Evolutionary conservation across 2,329 filamentous ascomycete genomes (phyloP), one percentile per base, ranked within the genome.

Genomic region (Colletotrichum liaoningense): DNA sequence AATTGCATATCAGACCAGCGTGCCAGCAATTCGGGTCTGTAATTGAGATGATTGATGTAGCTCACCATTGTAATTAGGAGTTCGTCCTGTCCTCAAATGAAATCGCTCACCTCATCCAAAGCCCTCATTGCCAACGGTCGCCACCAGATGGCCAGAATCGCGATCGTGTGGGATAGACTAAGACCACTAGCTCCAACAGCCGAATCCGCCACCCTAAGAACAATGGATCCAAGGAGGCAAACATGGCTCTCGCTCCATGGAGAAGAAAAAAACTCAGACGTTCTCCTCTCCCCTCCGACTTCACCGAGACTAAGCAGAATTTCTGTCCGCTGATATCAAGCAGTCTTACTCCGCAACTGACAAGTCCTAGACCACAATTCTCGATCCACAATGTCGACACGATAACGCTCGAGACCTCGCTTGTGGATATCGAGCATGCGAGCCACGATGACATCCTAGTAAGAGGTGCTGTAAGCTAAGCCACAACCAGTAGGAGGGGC

Each of bases 351-450:
- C 62, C 30, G 62, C 62, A 55, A 55, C 30, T 49, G 42, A 22
- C 14, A 26, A 28, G 49, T 12, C 12, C 8, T n/a, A 30, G 33
- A n/a, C 28, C 28, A 22, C 62, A 28, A 12, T 35, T n/a, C 24
- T 22, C 30, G 52, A 49, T 55, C 62, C 62, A 64, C 62, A 64
- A 64, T 55, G 28, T 55, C 62, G 62, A 64, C 62, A 64, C 62
- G 46, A 64, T 64, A 19, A 26, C 62, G 46, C n/a, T 49, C 62
- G 28, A 35, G 49, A 55, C 35, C 28, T 52, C 28, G 62, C 19
- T 52, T 64, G 62, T 55, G 62, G 62, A n/a, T 64, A 55, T 55
- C 49, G 49, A 64, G 22, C 30, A 46, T 12, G 38, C 49, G 49
- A 64, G 46, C 30, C 62, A 14, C 62, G 22, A 64, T 55, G 62